Conservation (phyloP, 2,329 filamentous ascomycete genomes). For the Fusarium agapanthi region DNA sequence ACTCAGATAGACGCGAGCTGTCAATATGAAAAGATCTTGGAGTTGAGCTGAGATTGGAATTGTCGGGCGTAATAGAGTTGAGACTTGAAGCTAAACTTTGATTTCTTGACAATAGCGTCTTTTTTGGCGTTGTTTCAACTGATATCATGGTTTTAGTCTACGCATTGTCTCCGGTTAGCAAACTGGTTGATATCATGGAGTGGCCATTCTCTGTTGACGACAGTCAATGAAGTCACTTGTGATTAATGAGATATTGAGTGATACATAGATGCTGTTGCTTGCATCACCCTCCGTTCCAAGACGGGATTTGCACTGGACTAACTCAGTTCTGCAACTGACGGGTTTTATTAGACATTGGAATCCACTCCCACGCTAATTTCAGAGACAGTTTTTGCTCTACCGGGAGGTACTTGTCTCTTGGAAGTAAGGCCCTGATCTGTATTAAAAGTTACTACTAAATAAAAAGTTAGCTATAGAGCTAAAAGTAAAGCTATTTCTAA, state of each 20-base stretch:
- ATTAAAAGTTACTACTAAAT: no score
- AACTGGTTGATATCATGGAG: background rate
- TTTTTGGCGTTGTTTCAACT: background rate
- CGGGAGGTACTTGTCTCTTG: background rate
- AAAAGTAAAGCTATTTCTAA: no score
- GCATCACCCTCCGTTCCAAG: conserved; percentile 13
- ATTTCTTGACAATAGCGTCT: background rate
- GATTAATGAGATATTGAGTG: background rate
- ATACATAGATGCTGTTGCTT: background rate
- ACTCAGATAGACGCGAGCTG: background rate
- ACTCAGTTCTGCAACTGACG: conserved; percentile 10
- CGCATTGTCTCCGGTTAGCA: background rate
- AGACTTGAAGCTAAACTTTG: conserved; percentile 4
- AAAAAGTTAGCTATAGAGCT: no score
- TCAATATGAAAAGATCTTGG: background rate
- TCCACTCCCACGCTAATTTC: conserved; percentile 8
- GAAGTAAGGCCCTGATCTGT: no score
- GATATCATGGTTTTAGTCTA: background rate
- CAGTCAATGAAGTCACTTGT: background rate
- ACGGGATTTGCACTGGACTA: conserved; percentile 12
- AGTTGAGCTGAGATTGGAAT: conserved; percentile 14
- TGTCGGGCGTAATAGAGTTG: conserved; percentile 2
- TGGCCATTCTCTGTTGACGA: background rate
- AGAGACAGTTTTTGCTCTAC: conserved; percentile 6
- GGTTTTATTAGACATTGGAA: background rate